Conservation (phyloP, 129 eudicot genomes). For the Helichrysum umbraculigerum region DNA sequence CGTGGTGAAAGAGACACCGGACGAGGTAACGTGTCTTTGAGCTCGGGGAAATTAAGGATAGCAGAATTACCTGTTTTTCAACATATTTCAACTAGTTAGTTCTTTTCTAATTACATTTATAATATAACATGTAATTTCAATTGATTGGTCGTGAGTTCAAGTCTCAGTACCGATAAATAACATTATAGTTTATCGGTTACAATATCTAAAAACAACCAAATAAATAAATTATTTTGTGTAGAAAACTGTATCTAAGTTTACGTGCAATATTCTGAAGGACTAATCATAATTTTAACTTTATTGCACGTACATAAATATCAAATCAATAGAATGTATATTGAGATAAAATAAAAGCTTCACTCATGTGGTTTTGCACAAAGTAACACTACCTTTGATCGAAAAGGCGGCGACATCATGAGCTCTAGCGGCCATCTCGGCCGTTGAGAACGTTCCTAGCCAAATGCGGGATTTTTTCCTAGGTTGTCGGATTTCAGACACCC, state of each 20-base stretch:
- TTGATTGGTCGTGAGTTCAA: no score
- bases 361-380: not conserved
- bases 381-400: constrained; percentile 29
- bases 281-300: not conserved
- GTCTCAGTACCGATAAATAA: not conserved
- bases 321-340: not conserved
- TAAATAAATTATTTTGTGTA: no score
- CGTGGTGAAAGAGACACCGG: constrained; percentile 36
- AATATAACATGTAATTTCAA: not conserved
- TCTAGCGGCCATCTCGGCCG: constrained; percentile 41
- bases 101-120: not conserved
- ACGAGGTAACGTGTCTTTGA: constrained; percentile 38
- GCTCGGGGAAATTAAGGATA: constrained; percentile 36
- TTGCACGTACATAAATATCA: no score
- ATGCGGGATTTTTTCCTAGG: constrained; percentile 42
- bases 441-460: constrained; percentile 43
- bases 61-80: constrained; percentile 24
- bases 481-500: constrained; percentile 45
- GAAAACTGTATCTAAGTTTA: no score
- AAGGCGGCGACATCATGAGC: constrained; percentile 40
- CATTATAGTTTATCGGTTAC: no score
- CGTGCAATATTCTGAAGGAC: no score
- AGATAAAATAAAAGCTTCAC: no score
- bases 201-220: no score
- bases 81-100: not conserved